Percentiles rank a stretch among this genome's conserved stretches.
phyloP scores from a whole-genome alignment of 345 rosid genomes.

The Kernera saxatilis region DNA sequence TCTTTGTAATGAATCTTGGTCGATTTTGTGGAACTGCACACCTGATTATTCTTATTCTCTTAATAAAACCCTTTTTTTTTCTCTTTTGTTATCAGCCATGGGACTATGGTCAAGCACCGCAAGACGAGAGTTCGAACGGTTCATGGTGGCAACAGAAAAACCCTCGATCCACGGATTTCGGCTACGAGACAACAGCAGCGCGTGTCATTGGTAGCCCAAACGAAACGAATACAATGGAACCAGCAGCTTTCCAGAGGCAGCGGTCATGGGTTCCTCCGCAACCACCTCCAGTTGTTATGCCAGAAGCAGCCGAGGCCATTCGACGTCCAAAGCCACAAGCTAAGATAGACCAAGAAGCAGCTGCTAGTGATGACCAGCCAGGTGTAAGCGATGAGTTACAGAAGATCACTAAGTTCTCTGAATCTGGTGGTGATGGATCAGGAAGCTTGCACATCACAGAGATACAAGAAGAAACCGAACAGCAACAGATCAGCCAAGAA shows the following conservation, averaged over 20 bases:
- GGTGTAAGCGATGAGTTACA: constrained; percentile 56
- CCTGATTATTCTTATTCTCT: neutral
- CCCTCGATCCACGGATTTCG: constrained; percentile 55
- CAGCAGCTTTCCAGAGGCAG: constrained; percentile 33
- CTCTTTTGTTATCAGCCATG: constrained; percentile 69
- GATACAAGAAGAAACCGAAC: constrained; percentile 54
- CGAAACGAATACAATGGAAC: constrained; percentile 37
- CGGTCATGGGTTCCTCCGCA: constrained; percentile 93
- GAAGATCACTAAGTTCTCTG: constrained; percentile 64
- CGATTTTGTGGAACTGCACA: neutral
- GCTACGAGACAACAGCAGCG: constrained; percentile 40
- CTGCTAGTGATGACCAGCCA: constrained; percentile 37
- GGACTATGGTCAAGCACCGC: constrained; percentile 53
- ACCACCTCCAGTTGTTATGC: constrained; percentile 88
- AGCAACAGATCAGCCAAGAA: constrained; percentile 23
- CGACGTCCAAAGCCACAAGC: constrained; percentile 61
- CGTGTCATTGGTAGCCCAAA: constrained; percentile 32
- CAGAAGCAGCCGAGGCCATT: constrained; percentile 96
- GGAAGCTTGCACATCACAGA: constrained; percentile 37
- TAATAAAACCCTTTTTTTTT: too few relatives aligned
- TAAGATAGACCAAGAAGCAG: constrained; percentile 47
- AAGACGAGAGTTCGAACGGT: constrained; percentile 34
- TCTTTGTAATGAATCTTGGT: neutral
- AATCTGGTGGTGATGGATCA: constrained; percentile 51
- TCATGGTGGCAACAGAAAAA: constrained; percentile 84